phyloP scores from a whole-genome alignment of 352 stramenopile genomes.

The Globisporangium paddicum region DNA sequence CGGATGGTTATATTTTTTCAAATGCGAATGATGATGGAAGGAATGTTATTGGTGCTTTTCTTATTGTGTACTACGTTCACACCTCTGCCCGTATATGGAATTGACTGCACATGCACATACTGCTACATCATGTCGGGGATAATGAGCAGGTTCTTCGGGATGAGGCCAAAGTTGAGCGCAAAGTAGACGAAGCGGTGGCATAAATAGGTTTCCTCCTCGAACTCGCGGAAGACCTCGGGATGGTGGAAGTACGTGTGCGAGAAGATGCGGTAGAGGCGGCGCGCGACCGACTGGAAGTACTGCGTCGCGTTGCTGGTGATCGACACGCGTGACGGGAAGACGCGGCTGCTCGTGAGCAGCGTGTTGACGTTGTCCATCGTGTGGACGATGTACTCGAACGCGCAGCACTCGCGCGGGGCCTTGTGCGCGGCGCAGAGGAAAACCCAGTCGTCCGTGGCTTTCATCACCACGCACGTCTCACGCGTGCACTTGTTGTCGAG shows the following conservation, averaged over 20 bases:
- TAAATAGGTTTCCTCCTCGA: slow-evolving; percentile 69
- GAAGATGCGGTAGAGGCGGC: slow-evolving; percentile 81
- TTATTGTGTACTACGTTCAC: neutral
- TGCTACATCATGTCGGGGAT: slow-evolving; percentile 60
- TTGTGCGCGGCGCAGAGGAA: slow-evolving; percentile 85
- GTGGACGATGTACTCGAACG: slow-evolving; percentile 85
- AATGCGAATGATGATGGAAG: slow-evolving; percentile 1
- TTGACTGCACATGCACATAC: too few relatives aligned
- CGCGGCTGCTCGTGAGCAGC: slow-evolving; percentile 73
- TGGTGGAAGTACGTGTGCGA: slow-evolving; percentile 85
- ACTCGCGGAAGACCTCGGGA: slow-evolving; percentile 64
- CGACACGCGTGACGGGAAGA: slow-evolving; percentile 73
- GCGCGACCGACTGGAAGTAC: slow-evolving; percentile 84
- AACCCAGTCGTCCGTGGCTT: slow-evolving; percentile 84
- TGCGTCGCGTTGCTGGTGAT: slow-evolving; percentile 78
- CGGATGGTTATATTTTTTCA: too few relatives aligned
- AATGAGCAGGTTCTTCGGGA: slow-evolving; percentile 80
- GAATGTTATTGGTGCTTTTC: neutral
- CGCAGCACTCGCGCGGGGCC: slow-evolving; percentile 73
- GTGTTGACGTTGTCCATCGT: slow-evolving; percentile 87
- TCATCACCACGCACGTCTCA: slow-evolving; percentile 72
- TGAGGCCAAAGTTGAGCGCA: slow-evolving; percentile 68
- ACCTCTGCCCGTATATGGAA: too few relatives aligned
- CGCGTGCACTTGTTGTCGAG: slow-evolving; percentile 67
- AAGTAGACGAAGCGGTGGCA: slow-evolving; percentile 87